Percentiles rank a stretch among this genome's conserved stretches.
Conservation (phyloP, 2,329 filamentous ascomycete species). For the Ophiostoma piceae region DNA sequence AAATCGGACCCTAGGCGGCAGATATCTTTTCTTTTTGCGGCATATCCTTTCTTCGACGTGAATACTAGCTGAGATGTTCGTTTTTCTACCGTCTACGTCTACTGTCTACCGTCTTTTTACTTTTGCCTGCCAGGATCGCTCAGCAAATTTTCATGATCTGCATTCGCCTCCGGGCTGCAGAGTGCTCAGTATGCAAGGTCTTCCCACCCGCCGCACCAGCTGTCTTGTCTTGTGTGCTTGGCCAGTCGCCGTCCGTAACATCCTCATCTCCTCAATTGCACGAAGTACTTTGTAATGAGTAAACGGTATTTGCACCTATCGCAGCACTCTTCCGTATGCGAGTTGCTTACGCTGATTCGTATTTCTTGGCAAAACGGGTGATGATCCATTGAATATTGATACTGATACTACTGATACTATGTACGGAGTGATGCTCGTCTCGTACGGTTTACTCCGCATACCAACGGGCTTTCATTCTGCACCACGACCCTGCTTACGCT, state of each 20-base stretch:
- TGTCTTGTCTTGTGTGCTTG: neutral
- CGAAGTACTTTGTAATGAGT: too few species aligned
- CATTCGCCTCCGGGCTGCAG: neutral
- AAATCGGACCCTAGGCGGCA: neutral
- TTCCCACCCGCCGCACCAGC: neutral
- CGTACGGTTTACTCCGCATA: neutral
- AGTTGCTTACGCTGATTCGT: too few species aligned
- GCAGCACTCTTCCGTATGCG: neutral
- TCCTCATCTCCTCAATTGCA: too few species aligned
- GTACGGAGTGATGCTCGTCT: neutral
- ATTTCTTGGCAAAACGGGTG: too few species aligned
- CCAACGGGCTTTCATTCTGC: neutral
- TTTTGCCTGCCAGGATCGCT: neutral
- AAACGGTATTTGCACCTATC: neutral
- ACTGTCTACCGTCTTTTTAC: neutral
- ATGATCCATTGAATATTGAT: neutral
- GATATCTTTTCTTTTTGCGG: neutral
- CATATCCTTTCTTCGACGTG: neutral
- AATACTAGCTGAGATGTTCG: neutral
- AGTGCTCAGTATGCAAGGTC: neutral
- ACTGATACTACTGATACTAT: neutral
- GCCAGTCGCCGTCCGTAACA: neutral
- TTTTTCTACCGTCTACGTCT: neutral
- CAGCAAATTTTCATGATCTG: neutral
- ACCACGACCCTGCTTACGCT: neutral